A percentile compares a stretch with the other conserved stretches of the same genome.
Conservation (phyloP, 257 asterid genomes). For the Jacaranda copaia region DNA sequence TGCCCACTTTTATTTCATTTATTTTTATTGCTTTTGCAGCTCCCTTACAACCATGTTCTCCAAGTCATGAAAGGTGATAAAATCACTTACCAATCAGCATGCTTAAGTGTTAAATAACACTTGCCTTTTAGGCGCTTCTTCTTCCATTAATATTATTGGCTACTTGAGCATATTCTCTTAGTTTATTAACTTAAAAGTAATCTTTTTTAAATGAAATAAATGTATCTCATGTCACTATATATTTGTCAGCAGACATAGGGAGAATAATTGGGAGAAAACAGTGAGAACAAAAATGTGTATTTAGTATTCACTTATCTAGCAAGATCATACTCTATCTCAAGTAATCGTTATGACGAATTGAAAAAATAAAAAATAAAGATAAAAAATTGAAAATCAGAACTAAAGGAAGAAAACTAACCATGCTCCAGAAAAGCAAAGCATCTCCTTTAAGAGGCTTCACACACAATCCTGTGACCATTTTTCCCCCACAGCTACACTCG, state of each 20-base stretch:
- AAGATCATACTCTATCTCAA: conserved; percentile 8
- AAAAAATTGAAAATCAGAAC: background rate
- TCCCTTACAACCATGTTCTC: background rate
- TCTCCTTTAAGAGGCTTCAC: conserved; percentile 85
- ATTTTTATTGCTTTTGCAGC: background rate
- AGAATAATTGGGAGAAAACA: background rate
- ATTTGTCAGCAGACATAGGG: background rate
- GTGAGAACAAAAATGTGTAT: background rate
- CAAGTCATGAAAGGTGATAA: background rate
- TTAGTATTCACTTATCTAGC: background rate
- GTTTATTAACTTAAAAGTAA: conserved; percentile 1
- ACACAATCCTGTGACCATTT: conserved; percentile 69
- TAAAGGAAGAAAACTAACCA: conserved; percentile 58
- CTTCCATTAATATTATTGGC: background rate
- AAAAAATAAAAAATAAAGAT: background rate
- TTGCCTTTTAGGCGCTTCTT: background rate
- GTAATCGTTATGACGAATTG: background rate
- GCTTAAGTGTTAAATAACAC: background rate
- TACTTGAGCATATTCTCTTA: background rate
- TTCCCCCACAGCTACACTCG: conserved; percentile 87
- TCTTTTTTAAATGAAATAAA: background rate
- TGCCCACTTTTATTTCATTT: background rate
- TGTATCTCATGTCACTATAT: background rate
- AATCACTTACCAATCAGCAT: background rate
- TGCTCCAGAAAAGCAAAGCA: conserved; percentile 96